These are phyloP conservation scores for Straminergon stramineum DNA, from an alignment of 225 moss, liverwort and hornwort genomes.

Conservation along the genomic window DNA sequence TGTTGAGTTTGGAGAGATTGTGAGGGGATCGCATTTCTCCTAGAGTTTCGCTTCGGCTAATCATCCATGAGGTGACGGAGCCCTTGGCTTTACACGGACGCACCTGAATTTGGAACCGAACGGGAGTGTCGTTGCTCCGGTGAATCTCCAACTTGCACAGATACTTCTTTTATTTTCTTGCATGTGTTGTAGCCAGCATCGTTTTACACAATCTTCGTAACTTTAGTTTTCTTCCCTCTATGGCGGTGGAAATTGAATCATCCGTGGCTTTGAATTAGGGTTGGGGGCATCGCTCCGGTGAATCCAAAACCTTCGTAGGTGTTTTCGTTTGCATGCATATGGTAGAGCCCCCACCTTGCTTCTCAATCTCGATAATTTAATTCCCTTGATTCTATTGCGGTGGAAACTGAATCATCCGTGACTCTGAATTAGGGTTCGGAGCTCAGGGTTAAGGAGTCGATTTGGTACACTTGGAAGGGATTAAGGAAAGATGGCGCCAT, in stretches of 20 bases:
- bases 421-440: conserved; percentile 11
- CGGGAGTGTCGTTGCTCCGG: not conserved
- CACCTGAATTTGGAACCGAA: not conserved
- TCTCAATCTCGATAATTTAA: not conserved
- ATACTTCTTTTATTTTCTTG: not conserved
- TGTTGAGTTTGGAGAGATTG: not conserved
- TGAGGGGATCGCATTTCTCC: not conserved
- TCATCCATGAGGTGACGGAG: not conserved
- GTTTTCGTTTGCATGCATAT: not conserved
- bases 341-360: not conserved
- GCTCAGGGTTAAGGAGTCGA: not conserved
- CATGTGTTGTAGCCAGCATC: not conserved
- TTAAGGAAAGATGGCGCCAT: conserved; percentile 36
- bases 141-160: not conserved
- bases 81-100: not conserved
- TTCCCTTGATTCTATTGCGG: not conserved
- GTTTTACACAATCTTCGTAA: not conserved
- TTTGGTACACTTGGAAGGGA: not conserved
- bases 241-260: not conserved
- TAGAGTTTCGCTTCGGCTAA: not conserved
- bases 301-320: not conserved
- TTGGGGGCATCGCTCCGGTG: not conserved
- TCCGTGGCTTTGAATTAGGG: not conserved
- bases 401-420: not conserved
- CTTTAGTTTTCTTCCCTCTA: not conserved